Conservation (phyloP, 1,284 basidiomycete genomes). For the Clitocybe nebularis region DNA sequence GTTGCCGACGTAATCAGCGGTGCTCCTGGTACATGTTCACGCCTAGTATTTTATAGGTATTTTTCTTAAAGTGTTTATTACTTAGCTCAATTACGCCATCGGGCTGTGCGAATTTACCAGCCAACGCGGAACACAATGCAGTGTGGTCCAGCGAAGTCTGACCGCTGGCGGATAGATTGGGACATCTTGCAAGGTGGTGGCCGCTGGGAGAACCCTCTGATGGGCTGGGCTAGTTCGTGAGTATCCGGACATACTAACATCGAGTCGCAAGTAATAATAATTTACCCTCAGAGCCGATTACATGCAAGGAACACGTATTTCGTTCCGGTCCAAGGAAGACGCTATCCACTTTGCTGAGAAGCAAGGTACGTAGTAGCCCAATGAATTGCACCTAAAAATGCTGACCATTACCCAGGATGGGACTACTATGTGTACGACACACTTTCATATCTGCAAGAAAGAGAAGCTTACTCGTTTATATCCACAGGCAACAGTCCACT, state of each 20-base stretch:
- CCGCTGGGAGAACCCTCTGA: slow-evolving; percentile 98
- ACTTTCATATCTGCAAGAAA: slow-evolving; percentile 1
- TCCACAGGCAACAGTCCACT: slow-evolving; percentile 62
- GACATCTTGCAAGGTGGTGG: slow-evolving; percentile 87
- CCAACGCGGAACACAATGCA: slow-evolving; percentile 96
- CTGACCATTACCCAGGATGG: slow-evolving; percentile 50
- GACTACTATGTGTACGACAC: slow-evolving; percentile 73
- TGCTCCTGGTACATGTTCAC: slow-evolving; percentile 58
- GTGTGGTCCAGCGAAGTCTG: slow-evolving; percentile 83
- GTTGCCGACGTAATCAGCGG: slow-evolving; percentile 77
- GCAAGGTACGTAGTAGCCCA: slow-evolving; percentile 57
- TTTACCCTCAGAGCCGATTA: slow-evolving; percentile 82
- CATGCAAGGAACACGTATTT: slow-evolving; percentile 89
- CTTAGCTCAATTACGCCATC: slow-evolving; percentile 79
- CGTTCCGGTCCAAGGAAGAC: slow-evolving; percentile 88
- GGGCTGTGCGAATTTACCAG: slow-evolving; percentile 90
- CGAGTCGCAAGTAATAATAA: too few relatives aligned
- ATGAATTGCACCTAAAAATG: neutral
- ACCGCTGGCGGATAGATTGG: slow-evolving; percentile 94
- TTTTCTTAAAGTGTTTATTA: neutral
- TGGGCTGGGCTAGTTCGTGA: slow-evolving; percentile 94
- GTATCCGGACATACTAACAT: slow-evolving; percentile 30
- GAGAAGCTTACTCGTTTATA: too few relatives aligned
- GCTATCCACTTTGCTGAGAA: slow-evolving; percentile 94
- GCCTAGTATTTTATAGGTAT: neutral